These are phyloP conservation scores for Teunomyces pallodes DNA, from an alignment of 805 yeast genomes.

Conservation along the genomic window DNA sequence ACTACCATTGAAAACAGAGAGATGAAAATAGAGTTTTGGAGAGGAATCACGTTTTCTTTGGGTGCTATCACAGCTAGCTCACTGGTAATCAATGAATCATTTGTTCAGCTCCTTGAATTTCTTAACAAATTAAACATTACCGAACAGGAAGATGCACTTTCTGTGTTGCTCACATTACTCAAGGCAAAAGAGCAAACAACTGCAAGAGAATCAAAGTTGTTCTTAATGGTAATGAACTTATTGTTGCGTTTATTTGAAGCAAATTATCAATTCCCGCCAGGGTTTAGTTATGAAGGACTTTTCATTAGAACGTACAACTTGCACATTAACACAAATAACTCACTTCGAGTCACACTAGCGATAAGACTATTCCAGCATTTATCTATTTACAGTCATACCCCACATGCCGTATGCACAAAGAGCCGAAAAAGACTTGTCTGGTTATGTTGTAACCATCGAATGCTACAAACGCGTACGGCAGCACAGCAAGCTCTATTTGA, in stretches of 20 bases:
- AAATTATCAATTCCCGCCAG: slow-evolving; percentile 27
- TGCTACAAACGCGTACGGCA: slow-evolving; percentile 28
- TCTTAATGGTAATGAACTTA: slow-evolving; percentile 22
- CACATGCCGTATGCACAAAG: slow-evolving; percentile 10
- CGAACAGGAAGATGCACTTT: slow-evolving; percentile 9
- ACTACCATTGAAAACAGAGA: slow-evolving; percentile 6
- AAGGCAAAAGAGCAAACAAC: slow-evolving; percentile 7
- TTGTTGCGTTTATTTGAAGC: slow-evolving; percentile 42
- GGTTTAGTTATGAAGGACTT: slow-evolving; percentile 30
- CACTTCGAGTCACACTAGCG: slow-evolving; percentile 36
- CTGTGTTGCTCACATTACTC: slow-evolving; percentile 17
- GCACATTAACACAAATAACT: slow-evolving; percentile 48
- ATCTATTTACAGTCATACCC: slow-evolving; percentile 7
- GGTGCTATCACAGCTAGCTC: slow-evolving; percentile 58
- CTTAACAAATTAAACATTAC: slow-evolving; percentile 22
- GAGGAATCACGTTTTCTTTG: slow-evolving; percentile 50
- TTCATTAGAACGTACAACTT: slow-evolving; percentile 53
- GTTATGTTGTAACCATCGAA: slow-evolving; percentile 30
- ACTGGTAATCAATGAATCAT: slow-evolving; percentile 40
- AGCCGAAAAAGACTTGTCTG: slow-evolving; percentile 19
- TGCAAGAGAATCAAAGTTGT: slow-evolving; percentile 20
- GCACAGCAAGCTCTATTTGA: slow-evolving; percentile 46
- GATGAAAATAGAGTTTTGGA: slow-evolving; percentile 46
- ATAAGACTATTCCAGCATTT: slow-evolving; percentile 46
- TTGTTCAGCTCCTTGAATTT: slow-evolving; percentile 34